Evolutionary conservation across 768 basidiomycete species (phyloP), one percentile per base, ranked within the genome.

Genomic region (Exidia glandulosa): DNA sequence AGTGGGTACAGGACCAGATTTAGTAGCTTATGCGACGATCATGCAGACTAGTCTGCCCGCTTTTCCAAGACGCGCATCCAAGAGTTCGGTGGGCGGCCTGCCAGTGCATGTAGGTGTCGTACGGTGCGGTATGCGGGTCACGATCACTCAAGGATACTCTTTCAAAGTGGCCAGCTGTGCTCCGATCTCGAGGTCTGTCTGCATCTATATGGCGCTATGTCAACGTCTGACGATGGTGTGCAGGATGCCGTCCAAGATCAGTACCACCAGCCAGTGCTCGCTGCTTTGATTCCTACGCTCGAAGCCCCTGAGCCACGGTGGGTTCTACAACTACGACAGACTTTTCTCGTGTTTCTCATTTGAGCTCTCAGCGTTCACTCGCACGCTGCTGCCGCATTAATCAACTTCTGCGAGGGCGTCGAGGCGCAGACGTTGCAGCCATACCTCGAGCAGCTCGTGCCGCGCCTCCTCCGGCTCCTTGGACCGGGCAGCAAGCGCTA

Each of bases 331-430:
- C 13, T 59, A 45, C 34, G 59, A 48, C 29, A 19, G 56, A 60
- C 16, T 55, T 37, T 31, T 32, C 27, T 9, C 16, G 55, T 14
- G 7, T 13, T 45, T 13, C 48, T 3, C 47, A 47, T 6, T 30
- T 9, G 23, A 37, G 13, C n/a, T 30, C 59, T 33, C 64, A 92
- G 91, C 29, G 89, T 94, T 0, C 90, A 92, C 62, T 79, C 90
- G 0, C 91, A 94, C 66, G 88, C 92, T 1, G 89, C 90, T 0
- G 87, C 91, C 0, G 90, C 90, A 0, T 76, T 94, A 25, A 90
- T 93, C 70, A 94, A 94, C 69, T 93, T 93, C 73, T 94, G 90
- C 70, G 87, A 93, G 68, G 88, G 90, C 34, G 88, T 90, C 34
- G 86, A 83, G 64, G 79, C 83, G 16, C 81, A 87, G 27, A 85